Evolutionary conservation across 2,329 filamentous ascomycete genomes (phyloP), one percentile per base, ranked within the genome.

Genomic region (Orbilia oligospora): DNA sequence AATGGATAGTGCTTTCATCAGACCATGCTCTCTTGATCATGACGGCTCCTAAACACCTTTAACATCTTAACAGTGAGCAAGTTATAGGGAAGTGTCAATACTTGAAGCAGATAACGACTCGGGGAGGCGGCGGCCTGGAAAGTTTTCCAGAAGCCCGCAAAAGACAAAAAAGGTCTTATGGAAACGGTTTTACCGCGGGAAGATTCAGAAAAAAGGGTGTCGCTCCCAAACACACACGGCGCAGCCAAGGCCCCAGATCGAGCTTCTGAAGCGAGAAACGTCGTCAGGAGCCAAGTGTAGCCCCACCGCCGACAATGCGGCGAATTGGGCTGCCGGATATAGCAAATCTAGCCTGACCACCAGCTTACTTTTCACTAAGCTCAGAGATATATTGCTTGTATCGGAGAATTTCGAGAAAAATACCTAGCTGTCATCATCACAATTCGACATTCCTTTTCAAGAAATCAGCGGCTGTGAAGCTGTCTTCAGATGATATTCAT

Each of bases 211-310:
- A 30, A 33, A 71, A 77, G 73, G 73, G 61, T 53, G 61, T 71
- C 53, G 58, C 41, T 71, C 67, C 73, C 73, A 77, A 77, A 77
- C 73, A 67, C 73, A 77, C 67, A 65, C 73, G 73, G 73, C 67
- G 73, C 73, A 71, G 73, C 73, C 73, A 77, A 77, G 73, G 65
- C 67, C 73, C 73, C 67, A 71, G 49, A 67, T 77, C 73, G 61
- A 77, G 73, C 49, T 66, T 67, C 73, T 77, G 73, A 77, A 77
- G 73, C 73, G 73, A 77, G 67, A 77, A 77, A 71, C 73, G 73
- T 76, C 72, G 72, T 77, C 73, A 77, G 73, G 73, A 77, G 73
- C 73, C 44, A 77, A 58, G 66, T 70, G 58, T 61, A 67, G 67
- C 72, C 66, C 72, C 72, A 76, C 72, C 58, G 24, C 67, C 51